Evolutionary conservation across 2,329 filamentous ascomycete species (phyloP).

Genomic region (Leptographium procerum): DNA sequence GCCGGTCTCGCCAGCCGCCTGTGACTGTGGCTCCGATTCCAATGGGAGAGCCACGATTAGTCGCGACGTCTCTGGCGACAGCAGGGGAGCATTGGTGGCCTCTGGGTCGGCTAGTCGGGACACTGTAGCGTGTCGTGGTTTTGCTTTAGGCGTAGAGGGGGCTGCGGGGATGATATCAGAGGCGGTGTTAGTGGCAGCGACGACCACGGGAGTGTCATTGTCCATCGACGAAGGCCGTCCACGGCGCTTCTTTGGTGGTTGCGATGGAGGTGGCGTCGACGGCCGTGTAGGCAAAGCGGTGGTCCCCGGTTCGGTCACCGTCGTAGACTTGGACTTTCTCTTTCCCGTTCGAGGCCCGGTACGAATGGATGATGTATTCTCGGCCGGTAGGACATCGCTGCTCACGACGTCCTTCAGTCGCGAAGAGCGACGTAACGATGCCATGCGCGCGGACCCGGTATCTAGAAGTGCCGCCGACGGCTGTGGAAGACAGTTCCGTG

Average conservation of each 20-base stretch:
- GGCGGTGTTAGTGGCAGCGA: slow-evolving; percentile 29
- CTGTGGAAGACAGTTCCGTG: neutral
- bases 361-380: neutral
- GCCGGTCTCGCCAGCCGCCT: slow-evolving; percentile 27
- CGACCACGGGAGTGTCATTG: slow-evolving; percentile 10
- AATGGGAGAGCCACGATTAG: slow-evolving; percentile 33
- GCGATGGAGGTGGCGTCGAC: slow-evolving; percentile 16
- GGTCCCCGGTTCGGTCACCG: neutral
- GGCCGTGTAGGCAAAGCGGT: neutral
- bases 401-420: slow-evolving; percentile 27
- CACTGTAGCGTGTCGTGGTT: slow-evolving; percentile 29
- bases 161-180: too few species aligned
- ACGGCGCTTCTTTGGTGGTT: neutral
- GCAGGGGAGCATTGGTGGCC: slow-evolving; percentile 55
- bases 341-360: slow-evolving; percentile 14
- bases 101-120: slow-evolving; percentile 51
- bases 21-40: slow-evolving; percentile 20
- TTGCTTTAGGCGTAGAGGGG: slow-evolving; percentile 14
- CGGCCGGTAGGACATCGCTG: slow-evolving; percentile 8
- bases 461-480: neutral
- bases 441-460: slow-evolving; percentile 13
- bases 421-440: slow-evolving; percentile 21
- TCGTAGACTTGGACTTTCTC: slow-evolving; percentile 14
- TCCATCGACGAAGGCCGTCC: neutral
- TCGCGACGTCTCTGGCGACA: slow-evolving; percentile 60